A percentile compares a stretch with the other conserved stretches of the same genome.
Conservation (phyloP, 176 grass and related monocot genomes). For the maize (Zea mays) region DNA sequence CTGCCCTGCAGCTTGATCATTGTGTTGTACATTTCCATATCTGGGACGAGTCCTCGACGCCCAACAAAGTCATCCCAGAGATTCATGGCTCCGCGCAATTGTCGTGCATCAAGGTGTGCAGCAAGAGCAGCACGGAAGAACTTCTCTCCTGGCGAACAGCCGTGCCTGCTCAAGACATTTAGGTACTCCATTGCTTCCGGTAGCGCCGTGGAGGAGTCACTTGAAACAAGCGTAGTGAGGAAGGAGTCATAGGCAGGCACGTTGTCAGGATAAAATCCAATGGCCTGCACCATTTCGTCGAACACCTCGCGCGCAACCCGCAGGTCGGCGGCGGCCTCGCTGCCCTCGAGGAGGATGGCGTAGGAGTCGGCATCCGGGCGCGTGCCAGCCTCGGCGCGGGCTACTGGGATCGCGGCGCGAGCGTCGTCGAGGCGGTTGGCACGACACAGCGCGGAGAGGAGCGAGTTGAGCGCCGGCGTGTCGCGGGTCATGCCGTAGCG, state of each 20-base stretch:
- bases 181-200: conserved; percentile 59
- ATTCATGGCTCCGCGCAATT: conserved; percentile 33
- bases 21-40: conserved; percentile 63
- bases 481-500: conserved; percentile 51
- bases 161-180: conserved; percentile 25
- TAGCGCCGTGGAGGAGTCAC: conserved; percentile 38
- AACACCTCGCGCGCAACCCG: conserved; percentile 68
- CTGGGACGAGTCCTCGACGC: conserved; percentile 37
- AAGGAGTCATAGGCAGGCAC: conserved; percentile 77
- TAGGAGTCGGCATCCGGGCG: conserved; percentile 73
- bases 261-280: conserved; percentile 61
- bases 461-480: conserved; percentile 67
- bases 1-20: conserved; percentile 62
- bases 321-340: conserved; percentile 56
- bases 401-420: conserved; percentile 50
- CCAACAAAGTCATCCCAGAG: conserved; percentile 63
- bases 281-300: conserved; percentile 59
- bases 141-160: conserved; percentile 68
- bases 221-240: conserved; percentile 64
- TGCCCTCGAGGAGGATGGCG: conserved; percentile 80
- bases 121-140: conserved; percentile 65
- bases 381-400: conserved; percentile 24
- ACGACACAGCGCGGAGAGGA: conserved; percentile 76
- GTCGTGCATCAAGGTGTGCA: conserved; percentile 29
- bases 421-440: conserved; percentile 60